phyloP scores from a whole-genome alignment of 257 asterid species.

The Solanum arcanum region DNA sequence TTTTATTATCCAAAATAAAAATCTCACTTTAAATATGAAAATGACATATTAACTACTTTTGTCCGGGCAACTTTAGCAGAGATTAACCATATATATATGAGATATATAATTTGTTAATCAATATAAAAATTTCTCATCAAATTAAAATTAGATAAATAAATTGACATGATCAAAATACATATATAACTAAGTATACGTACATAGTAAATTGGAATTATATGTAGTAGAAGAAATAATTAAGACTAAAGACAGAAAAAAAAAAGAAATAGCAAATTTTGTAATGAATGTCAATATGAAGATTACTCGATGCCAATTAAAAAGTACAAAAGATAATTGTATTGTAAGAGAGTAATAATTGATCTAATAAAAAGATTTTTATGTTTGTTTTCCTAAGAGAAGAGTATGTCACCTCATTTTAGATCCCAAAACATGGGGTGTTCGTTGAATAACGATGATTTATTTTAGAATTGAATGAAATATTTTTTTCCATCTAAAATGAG shows the following conservation, averaged over 20 bases:
- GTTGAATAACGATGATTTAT: not conserved
- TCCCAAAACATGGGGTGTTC: not conserved
- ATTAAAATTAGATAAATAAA: not conserved
- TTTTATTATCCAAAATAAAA: not conserved
- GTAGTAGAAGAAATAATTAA: not conserved
- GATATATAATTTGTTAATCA: not conserved
- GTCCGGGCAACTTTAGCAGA: not conserved
- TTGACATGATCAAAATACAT: not conserved
- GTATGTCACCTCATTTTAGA: not conserved
- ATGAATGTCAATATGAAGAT: too few relatives aligned
- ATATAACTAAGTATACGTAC: not conserved
- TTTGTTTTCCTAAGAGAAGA: not conserved
- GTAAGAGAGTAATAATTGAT: too few relatives aligned
- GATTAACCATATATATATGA: too few relatives aligned
- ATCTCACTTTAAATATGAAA: not conserved
- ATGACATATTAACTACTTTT: not conserved
- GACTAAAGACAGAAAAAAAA: not conserved
- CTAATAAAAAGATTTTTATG: too few relatives aligned
- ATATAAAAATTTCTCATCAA: fast-evolving
- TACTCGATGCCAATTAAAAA: too few relatives aligned
- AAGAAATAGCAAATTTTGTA: not conserved
- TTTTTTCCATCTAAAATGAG: not conserved
- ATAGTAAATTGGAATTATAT: not conserved
- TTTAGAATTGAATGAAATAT: not conserved
- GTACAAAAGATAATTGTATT: too few relatives aligned